phyloP scores from a whole-genome alignment of 495 filamentous ascomycete genomes.

The Talaromyces thailandensis region DNA sequence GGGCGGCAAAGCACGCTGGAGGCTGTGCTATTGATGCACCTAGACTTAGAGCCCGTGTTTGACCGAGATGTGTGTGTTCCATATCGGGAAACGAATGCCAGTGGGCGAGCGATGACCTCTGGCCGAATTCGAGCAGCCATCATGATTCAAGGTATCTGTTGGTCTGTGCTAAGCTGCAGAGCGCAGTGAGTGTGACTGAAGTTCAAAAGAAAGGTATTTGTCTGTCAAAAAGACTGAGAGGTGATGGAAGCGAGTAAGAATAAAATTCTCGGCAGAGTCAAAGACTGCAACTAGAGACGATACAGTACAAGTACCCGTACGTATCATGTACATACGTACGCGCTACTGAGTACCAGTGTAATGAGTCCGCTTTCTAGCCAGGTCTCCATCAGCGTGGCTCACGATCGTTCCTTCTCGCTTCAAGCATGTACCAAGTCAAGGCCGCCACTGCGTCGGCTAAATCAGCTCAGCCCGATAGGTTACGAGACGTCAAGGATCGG shows the following conservation, averaged over 20 bases:
- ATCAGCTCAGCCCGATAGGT: neutral
- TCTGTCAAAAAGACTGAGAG: neutral
- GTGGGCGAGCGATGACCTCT: neutral
- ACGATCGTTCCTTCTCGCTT: neutral
- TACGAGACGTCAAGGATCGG: neutral
- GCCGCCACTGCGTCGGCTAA: neutral
- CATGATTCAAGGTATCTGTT: neutral
- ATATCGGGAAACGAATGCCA: neutral
- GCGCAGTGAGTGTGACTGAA: neutral
- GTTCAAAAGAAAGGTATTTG: neutral
- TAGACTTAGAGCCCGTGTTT: neutral
- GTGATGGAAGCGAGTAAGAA: neutral
- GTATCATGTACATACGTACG: too few relatives aligned
- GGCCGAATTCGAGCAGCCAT: neutral
- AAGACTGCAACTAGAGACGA: neutral
- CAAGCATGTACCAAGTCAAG: neutral
- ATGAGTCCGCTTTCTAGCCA: neutral
- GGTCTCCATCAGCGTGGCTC: neutral
- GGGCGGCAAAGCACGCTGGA: neutral
- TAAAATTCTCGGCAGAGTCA: neutral
- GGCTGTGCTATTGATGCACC: neutral
- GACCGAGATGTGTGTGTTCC: neutral
- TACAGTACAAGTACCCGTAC: neutral
- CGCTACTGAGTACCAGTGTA: neutral
- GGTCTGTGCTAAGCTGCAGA: neutral